phyloP scores from a whole-genome alignment of 768 basidiomycete species.

The Strobilomyces echinocephalus region DNA sequence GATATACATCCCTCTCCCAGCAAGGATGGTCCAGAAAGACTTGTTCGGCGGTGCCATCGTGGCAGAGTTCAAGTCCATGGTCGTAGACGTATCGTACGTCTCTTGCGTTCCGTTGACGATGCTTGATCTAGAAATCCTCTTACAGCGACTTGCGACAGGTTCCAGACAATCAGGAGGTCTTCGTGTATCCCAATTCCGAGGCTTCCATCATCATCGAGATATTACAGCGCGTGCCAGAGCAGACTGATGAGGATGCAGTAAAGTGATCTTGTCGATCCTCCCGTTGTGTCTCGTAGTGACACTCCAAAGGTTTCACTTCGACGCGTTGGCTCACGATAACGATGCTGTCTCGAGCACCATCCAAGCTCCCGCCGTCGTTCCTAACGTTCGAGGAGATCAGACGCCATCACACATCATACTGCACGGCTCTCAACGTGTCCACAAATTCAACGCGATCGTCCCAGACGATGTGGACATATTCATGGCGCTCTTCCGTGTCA shows the following conservation, averaged over 20 bases:
- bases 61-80: slow-evolving; percentile 46
- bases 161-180: slow-evolving; percentile 94
- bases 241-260: slow-evolving; percentile 56
- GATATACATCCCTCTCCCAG: neutral
- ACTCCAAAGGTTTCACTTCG: slow-evolving; percentile 76
- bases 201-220: slow-evolving; percentile 84
- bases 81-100: slow-evolving; percentile 85
- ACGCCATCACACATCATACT: slow-evolving; percentile 63
- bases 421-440: slow-evolving; percentile 62
- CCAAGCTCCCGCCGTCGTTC: slow-evolving; percentile 34
- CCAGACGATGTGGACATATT: slow-evolving; percentile 71
- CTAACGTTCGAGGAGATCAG: slow-evolving; percentile 40
- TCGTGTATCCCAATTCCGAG: slow-evolving; percentile 63
- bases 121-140: neutral
- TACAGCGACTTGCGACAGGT: slow-evolving; percentile 70
- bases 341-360: slow-evolving; percentile 52
- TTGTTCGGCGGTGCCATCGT: slow-evolving; percentile 90
- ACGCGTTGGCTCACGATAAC: slow-evolving; percentile 89
- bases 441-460: slow-evolving; percentile 64
- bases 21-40: slow-evolving; percentile 10
- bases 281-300: slow-evolving; percentile 4
- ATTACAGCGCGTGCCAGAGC: slow-evolving; percentile 62
- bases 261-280: slow-evolving; percentile 43
- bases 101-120: slow-evolving; percentile 7
- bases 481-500: slow-evolving; percentile 77